Evolutionary conservation across 345 rosid species (phyloP), one percentile per base, ranked within the genome.

Genomic region (Euphorbia pulcherrima): DNA sequence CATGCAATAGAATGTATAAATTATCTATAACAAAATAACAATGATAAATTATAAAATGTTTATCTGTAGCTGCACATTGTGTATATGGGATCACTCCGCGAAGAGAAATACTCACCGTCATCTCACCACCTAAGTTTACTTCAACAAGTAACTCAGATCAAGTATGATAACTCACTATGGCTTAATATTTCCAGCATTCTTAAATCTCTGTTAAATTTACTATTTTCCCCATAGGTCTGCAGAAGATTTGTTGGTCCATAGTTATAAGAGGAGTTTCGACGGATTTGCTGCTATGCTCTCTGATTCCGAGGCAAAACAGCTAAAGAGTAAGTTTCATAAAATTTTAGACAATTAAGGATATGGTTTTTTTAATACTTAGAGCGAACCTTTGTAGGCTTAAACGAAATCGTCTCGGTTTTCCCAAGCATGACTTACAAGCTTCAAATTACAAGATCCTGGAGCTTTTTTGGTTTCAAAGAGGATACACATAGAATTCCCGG

Each of bases 401-500:
- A 77, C 10, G 77, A 68, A 29, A 82, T 78, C 33, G 80, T 85
- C 7, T 83, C 86, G 21, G 79, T 83, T 1, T 85, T 82, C 62
- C 88, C 86, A 0, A n/a, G n/a, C n/a, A n/a, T n/a, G n/a, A n/a
- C n/a, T n/a, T n/a, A n/a, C n/a, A n/a, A n/a, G n/a, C n/a, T n/a
- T n/a, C n/a, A n/a, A n/a, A n/a, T n/a, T n/a, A n/a, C n/a, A n/a
- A 55, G 77, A 64, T 87, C 88, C 56, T 83, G 92, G 92, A 81
- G 82, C 64, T 85, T 85, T 68, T 62, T 85, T 73, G 90, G 87
- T 5, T 53, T 85, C 17, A 62, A 55, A 27, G 62, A n/a, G 8
- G 64, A 35, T 2, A 65, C 71, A 0, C 60, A 58, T 1, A 24
- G 70, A 13, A 65, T 65, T n/a, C 69, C 51, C 0, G 17, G 5